A percentile compares a stretch with the other conserved stretches of the same genome.
Evolutionary conservation across 192 early-diverging fungal genomes (phyloP).

Genomic region (Geranomyces variabilis): DNA sequence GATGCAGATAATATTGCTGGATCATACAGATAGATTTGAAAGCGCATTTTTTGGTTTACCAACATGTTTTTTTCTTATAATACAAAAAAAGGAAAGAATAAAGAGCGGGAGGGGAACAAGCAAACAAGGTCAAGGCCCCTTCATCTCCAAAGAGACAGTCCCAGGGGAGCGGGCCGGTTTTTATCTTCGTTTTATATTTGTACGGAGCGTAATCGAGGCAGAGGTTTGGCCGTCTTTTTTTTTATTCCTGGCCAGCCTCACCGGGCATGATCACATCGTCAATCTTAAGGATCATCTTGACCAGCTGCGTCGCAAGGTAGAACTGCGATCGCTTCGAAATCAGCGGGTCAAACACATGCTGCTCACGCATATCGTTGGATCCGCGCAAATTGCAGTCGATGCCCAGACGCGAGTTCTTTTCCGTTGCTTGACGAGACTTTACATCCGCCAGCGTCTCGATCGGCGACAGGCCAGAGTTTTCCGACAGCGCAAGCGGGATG

Average conservation of each 20-base stretch:
- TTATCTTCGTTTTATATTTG: too few species aligned
- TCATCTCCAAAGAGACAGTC: too few species aligned
- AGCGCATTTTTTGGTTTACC: too few species aligned
- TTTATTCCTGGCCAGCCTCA: slow-evolving; percentile 25
- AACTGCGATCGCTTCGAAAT: slow-evolving; percentile 99
- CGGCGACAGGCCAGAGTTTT: slow-evolving; percentile 96
- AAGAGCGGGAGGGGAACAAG: too few species aligned
- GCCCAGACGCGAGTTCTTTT: slow-evolving; percentile 84
- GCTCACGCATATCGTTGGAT: slow-evolving; percentile 95
- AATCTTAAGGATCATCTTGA: slow-evolving; percentile 97
- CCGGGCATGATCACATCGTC: slow-evolving; percentile 56
- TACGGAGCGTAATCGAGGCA: too few species aligned
- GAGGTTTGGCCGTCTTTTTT: not conserved
- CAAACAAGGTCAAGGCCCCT: too few species aligned
- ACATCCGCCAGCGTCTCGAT: slow-evolving; percentile 96
- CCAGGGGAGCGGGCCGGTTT: too few species aligned
- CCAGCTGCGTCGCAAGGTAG: slow-evolving; percentile 95
- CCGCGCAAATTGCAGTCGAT: slow-evolving; percentile 95
- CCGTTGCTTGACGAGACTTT: slow-evolving; percentile 90
- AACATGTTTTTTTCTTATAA: too few species aligned
- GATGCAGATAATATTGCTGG: too few species aligned
- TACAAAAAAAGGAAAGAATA: too few species aligned
- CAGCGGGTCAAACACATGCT: slow-evolving; percentile 98
- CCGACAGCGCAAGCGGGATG: slow-evolving; percentile 88
- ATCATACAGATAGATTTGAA: too few species aligned